Conservation (phyloP, 805 yeast species). For the Danielia oregonensis region DNA sequence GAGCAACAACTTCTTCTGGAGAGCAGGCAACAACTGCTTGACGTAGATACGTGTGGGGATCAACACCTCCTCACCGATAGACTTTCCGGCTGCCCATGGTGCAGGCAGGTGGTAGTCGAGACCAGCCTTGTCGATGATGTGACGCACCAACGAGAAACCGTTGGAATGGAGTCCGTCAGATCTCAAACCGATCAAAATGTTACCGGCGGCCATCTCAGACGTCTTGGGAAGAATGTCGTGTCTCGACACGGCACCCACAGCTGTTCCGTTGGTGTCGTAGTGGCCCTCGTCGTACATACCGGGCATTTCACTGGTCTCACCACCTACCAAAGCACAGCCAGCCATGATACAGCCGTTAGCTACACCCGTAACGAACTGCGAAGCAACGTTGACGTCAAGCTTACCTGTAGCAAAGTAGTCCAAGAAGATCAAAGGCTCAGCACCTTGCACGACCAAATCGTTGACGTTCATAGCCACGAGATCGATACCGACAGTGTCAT, state of each 20-base stretch:
- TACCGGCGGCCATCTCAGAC: conserved; percentile 68
- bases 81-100: conserved; percentile 72
- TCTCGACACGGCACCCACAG: conserved; percentile 92
- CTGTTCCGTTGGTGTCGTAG: conserved; percentile 97
- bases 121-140: conserved; percentile 77
- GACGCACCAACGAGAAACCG: conserved; percentile 93
- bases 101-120: conserved; percentile 68
- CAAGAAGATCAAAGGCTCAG: conserved; percentile 91
- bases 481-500: conserved; percentile 98
- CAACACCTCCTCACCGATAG: conserved; percentile 82
- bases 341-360: conserved; percentile 94
- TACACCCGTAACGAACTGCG: conserved; percentile 89
- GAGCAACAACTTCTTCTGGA: conserved; percentile 62
- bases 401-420: conserved; percentile 97
- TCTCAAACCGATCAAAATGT: conserved; percentile 78
- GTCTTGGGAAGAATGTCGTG: conserved; percentile 68
- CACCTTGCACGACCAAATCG: conserved; percentile 97
- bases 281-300: conserved; percentile 96
- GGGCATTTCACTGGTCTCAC: conserved; percentile 99
- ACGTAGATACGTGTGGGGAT: conserved; percentile 94
- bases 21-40: conserved; percentile 75
- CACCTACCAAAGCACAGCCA: conserved; percentile 98
- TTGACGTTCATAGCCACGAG: conserved; percentile 99
- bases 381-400: conserved; percentile 77
- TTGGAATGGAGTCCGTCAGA: conserved; percentile 96